Evolutionary conservation across 768 basidiomycete genomes (phyloP).

Genomic region (Psilocybe azurescens): DNA sequence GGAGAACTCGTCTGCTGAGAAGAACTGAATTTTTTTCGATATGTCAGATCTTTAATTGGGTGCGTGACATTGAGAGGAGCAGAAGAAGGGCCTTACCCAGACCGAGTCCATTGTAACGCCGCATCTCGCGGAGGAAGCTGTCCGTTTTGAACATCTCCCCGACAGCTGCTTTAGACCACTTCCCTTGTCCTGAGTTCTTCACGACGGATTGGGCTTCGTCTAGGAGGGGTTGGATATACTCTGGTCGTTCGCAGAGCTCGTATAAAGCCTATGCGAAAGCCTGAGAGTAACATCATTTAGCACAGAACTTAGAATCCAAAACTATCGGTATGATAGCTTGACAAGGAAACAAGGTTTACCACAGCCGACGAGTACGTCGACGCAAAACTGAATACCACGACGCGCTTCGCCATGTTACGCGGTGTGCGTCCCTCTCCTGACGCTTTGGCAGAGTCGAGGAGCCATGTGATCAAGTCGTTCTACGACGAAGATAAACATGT

Average conservation of each 20-base stretch:
- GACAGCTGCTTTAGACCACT: too few relatives aligned
- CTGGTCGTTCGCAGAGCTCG: conserved; percentile 36
- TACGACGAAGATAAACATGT: conserved; percentile 12
- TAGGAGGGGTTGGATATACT: too few relatives aligned
- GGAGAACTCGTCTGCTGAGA: conserved; percentile 32
- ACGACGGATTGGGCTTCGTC: too few relatives aligned
- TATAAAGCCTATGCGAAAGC: conserved; percentile 42
- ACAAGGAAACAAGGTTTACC: neutral
- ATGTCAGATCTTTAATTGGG: conserved; percentile 12
- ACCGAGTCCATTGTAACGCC: too few relatives aligned
- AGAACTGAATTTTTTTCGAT: conserved; percentile 15
- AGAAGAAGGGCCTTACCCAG: too few relatives aligned
- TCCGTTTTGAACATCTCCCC: too few relatives aligned
- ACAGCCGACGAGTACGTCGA: too few relatives aligned
- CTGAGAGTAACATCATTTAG: conserved; percentile 20
- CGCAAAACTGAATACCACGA: too few relatives aligned
- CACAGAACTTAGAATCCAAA: neutral
- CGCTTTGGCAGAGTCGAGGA: conserved; percentile 35
- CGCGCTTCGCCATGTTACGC: conserved; percentile 26
- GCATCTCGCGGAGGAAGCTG: too few relatives aligned
- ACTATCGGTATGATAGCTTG: neutral
- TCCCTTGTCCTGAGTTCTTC: neutral
- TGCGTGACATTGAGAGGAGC: too few relatives aligned
- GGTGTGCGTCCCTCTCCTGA: conserved; percentile 27
- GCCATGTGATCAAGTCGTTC: conserved; percentile 44